phyloP scores from a whole-genome alignment of 2,329 filamentous ascomycete species.

The Ophiobolus disseminans region DNA sequence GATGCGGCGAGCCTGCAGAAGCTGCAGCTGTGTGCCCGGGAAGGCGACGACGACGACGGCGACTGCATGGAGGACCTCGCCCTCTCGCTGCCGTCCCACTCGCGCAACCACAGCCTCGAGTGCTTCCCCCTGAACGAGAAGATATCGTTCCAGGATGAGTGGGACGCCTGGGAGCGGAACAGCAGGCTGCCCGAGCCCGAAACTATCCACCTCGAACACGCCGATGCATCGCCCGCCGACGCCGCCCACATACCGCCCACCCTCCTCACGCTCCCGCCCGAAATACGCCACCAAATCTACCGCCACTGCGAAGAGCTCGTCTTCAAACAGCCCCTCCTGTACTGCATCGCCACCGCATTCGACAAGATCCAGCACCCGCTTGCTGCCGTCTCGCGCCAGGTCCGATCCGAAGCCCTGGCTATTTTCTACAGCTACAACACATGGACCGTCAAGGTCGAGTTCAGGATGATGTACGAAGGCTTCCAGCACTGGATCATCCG shows the following conservation, averaged over 20 bases:
- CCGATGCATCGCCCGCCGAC: conserved; percentile 5
- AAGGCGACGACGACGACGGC: conserved; percentile 30
- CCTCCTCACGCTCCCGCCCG: conserved; percentile 46
- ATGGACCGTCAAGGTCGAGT: conserved; percentile 50
- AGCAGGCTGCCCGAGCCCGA: conserved; percentile 16
- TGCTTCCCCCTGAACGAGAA: conserved; percentile 19
- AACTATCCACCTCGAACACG: conserved; percentile 16
- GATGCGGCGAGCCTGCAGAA: conserved; percentile 29
- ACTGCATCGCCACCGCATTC: conserved; percentile 50
- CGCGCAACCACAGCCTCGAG: conserved; percentile 31
- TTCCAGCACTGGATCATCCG: conserved; percentile 50
- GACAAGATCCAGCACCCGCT: conserved; percentile 48
- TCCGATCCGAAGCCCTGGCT: conserved; percentile 47
- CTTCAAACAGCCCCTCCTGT: conserved; percentile 46
- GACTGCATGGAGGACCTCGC: conserved; percentile 40
- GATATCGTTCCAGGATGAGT: conserved; percentile 24
- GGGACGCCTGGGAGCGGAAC: conserved; percentile 26
- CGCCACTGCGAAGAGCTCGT: conserved; percentile 46
- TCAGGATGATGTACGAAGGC: conserved; percentile 49
- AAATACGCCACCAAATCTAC: conserved; percentile 49
- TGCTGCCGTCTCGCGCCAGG: conserved; percentile 42
- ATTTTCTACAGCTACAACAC: conserved; percentile 52
- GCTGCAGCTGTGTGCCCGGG: conserved; percentile 22
- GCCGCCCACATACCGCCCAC: conserved; percentile 24
- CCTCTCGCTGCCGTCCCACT: conserved; percentile 30